Evolutionary conservation across 768 basidiomycete genomes (phyloP), one percentile per base, ranked within the genome.

Genomic region (Pisolithus sp.): DNA sequence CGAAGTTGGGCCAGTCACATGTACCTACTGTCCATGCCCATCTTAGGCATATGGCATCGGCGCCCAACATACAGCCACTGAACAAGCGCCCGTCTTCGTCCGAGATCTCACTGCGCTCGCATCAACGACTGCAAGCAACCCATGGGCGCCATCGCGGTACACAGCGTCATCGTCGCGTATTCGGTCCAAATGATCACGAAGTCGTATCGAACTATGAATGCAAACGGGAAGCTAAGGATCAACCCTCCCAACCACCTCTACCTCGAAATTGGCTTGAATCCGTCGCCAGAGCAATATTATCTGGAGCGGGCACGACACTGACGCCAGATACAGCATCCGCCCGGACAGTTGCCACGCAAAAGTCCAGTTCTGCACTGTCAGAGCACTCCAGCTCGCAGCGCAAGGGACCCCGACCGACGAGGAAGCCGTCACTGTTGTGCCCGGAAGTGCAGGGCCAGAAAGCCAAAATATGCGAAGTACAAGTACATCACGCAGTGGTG

Each of bases 41-140:
- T 61, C 76, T 90, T 10, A 80, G 86, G 30, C 86, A 89, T 62
- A 87, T 90, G 74, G 79, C 79, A 1, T 89, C 87, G 21, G 70
- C 76, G 21, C 76, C 76, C 28, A 71, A 73, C 53, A 75, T 78
- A 28, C 65, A 68, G 18, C 68, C 67, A 15, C 59, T 69, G 38
- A 53, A 46, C 18, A 70, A 68, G 44, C 71, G 63, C 12, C 64
- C 68, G 13, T 58, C 69, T 6, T 49, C 65, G 24, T 62, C 70
- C n/a, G 63, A 65, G 26, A 44, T 61, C 37, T 68, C 66, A 2
- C 42, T 66, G 30, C 68, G 67, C 17, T 70, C 77, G 13, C 72
- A 71, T 44, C 71, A 76, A 43, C 48, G 20, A 36, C 68, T 63
- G 20, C 46, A 20, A 20, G 17, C 31, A 23, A 53, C 56, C 7